Percentiles rank a stretch among this genome's conserved stretches.
Evolutionary conservation across 345 rosid genomes (phyloP).

Genomic region (Salix purpurea): DNA sequence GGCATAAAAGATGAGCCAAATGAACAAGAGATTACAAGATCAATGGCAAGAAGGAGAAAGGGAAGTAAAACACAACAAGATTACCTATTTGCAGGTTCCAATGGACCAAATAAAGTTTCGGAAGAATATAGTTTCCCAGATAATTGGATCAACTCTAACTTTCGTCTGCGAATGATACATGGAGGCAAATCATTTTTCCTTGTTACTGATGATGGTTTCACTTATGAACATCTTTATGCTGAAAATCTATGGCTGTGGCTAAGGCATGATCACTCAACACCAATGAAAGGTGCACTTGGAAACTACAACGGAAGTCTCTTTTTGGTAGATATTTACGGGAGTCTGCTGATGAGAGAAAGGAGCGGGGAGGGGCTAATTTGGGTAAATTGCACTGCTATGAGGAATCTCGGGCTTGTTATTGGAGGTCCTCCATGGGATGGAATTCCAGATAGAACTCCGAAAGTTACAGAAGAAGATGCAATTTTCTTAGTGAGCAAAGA

Average conservation of each 20-base stretch:
- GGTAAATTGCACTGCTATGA: slow-evolving; percentile 64
- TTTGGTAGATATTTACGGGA: slow-evolving; percentile 49
- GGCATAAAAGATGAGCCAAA: slow-evolving; percentile 53
- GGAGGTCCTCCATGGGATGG: slow-evolving; percentile 71
- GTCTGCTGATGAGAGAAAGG: slow-evolving; percentile 55
- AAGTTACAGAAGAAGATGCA: slow-evolving; percentile 52
- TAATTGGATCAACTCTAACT: slow-evolving; percentile 41
- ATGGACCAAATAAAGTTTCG: slow-evolving; percentile 1
- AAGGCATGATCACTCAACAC: slow-evolving; percentile 60
- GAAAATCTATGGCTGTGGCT: slow-evolving; percentile 66
- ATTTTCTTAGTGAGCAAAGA: slow-evolving; percentile 58
- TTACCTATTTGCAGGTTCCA: slow-evolving; percentile 33
- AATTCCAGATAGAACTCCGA: slow-evolving; percentile 45
- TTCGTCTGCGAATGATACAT: slow-evolving; percentile 51
- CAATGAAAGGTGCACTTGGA: slow-evolving; percentile 52
- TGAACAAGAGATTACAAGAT: slow-evolving; percentile 37
- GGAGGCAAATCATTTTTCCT: slow-evolving; percentile 55
- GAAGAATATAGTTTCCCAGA: slow-evolving; percentile 33
- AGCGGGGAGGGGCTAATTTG: slow-evolving; percentile 40
- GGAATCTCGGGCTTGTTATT: slow-evolving; percentile 42
- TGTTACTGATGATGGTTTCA: slow-evolving; percentile 46
- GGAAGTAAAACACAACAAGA: slow-evolving; percentile 37
- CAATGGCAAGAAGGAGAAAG: slow-evolving; percentile 44
- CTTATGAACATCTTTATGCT: slow-evolving; percentile 53
- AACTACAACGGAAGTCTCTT: slow-evolving; percentile 66